Evolutionary conservation across 2,329 filamentous ascomycete genomes (phyloP), one percentile per base, ranked within the genome.

Genomic region (Hyphodiscus sp.): DNA sequence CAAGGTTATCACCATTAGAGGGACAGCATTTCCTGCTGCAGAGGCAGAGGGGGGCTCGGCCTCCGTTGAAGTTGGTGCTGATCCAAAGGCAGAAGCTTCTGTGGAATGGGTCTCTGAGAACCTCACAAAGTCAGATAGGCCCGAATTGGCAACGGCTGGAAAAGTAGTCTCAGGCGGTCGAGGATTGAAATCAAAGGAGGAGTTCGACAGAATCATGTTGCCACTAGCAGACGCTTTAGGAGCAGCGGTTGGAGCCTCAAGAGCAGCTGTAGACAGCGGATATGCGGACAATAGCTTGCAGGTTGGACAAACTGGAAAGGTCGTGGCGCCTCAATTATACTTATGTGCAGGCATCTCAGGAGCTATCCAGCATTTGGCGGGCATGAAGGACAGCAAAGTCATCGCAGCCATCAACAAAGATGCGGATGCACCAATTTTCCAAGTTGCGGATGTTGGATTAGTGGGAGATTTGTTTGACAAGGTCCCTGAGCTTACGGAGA

Each of bases 361-460:
- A 51, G 94, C 94, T 20, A 99, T 99, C 64, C 94, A 99, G 75
- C 94, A 99, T 77, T 73, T 99, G 73, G 94, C 94, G 30, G 94
- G 94, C 69, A 99, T 99, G 94, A 99, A 99, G 81, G 94, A 99
- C 69, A 96, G 91, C 77, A 99, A 99, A 77, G 94, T 99, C 55
- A 99, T 99, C 74, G 94, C 92, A 20, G 90, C 90, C 15, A 97
- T 99, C 69, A 99, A 99, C 79, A 99, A 99, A 77, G 94, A 99
- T 68, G 77, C 85, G 4, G 94, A 99, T 72, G 94, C 94, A 53
- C 94, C 94, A 29, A 99, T 99, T 64, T 99, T 99, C 79, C 94
- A 99, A 74, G 84, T 99, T 55, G 94, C 94, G 4, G 94, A 99
- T 72, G 91, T 97, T 51, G 94, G 94, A 13, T 76, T 99, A 50